phyloP scores from a whole-genome alignment of 2,329 filamentous ascomycete species.

The Berkeleyomyces rouxiae region DNA sequence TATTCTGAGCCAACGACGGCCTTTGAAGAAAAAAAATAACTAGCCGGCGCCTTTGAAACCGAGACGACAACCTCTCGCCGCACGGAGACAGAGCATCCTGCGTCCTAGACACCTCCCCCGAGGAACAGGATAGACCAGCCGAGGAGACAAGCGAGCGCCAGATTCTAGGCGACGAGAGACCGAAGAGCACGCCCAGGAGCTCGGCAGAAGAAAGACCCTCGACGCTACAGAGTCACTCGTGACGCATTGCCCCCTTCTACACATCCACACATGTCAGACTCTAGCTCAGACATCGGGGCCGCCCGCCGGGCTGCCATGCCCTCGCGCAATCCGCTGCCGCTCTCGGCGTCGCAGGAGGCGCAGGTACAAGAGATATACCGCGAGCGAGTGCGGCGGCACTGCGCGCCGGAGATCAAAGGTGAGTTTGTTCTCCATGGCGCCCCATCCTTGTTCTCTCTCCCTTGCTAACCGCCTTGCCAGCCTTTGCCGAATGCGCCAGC shows the following conservation, averaged over 20 bases:
- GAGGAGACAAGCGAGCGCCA: no score
- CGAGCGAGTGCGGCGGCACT: conserved; percentile 59
- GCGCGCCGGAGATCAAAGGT: conserved; percentile 67
- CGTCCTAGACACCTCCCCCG: no score
- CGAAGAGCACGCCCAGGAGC: no score
- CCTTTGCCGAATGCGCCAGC: conserved; percentile 79
- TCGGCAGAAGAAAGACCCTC: background rate
- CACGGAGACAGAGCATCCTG: no score
- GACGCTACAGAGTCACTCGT: no score
- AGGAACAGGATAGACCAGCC: no score
- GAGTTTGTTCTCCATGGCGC: conserved; percentile 13
- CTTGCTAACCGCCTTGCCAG: conserved; percentile 28
- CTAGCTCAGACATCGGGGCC: background rate
- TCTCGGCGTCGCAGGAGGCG: conserved; percentile 65
- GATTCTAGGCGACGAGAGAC: no score
- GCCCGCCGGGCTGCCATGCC: conserved; percentile 28
- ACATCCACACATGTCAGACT: background rate
- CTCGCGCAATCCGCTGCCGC: conserved; percentile 62
- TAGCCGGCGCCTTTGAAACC: no score
- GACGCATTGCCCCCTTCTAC: background rate
- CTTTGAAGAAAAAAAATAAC: no score
- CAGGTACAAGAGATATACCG: conserved; percentile 71
- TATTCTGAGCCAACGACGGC: no score
- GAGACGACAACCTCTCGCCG: no score
- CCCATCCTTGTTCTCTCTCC: background rate